Base-by-base conservation (phyloP, 768 basidiomycete species). In the Strobilomyces echinocephalus region DNA sequence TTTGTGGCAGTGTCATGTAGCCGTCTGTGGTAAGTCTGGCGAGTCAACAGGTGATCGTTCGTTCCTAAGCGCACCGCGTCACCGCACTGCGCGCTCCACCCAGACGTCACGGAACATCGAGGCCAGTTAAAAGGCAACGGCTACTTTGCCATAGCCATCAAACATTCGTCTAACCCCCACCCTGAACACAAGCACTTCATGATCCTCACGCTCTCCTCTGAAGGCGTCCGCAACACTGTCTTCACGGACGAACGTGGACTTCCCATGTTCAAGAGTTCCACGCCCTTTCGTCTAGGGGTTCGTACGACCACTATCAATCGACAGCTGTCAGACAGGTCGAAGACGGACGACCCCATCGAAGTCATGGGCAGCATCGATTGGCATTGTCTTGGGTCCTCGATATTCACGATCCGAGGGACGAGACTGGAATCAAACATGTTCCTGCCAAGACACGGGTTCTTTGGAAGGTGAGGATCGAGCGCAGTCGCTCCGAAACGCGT, bases 311-410 rank as follows among this genome's bases (percentile, higher is more conserved):
- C 68, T 4, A 57, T 63, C 35, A 46, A 46, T 55, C 54, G 54
- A 40, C 51, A 58, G 33, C 43, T 2, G 44, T n/a, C 58, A 21
- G 18, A 40, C 35, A 15, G 7, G 10, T 15, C 18, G 11, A 54
- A 45, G n/a, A 52, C 48, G 49, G 54, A 47, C 1, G 63, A 67
- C 41, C 56, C 59, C n/a, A 66, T 63, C 30, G 61, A 64, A 4
- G 55, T 62, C 6, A 44, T 73, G 40, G 72, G 67, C 15, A 50
- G 60, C 41, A 72, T 76, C 14, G 63, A 68, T 4, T 73, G 72
- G 69, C 60, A 62, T 15, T 46, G 50, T 9, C 18, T 71, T n/a
- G 52, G 57, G 10, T 64, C 70, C 1, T 67, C 72, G 9, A 60
- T 61, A 24, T 61, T 75, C 47, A 62, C 51, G 9, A 65, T 72